Percentiles rank a stretch among this genome's conserved stretches.
phyloP scores from a whole-genome alignment of 768 basidiomycete species.

The Russula emetica region DNA sequence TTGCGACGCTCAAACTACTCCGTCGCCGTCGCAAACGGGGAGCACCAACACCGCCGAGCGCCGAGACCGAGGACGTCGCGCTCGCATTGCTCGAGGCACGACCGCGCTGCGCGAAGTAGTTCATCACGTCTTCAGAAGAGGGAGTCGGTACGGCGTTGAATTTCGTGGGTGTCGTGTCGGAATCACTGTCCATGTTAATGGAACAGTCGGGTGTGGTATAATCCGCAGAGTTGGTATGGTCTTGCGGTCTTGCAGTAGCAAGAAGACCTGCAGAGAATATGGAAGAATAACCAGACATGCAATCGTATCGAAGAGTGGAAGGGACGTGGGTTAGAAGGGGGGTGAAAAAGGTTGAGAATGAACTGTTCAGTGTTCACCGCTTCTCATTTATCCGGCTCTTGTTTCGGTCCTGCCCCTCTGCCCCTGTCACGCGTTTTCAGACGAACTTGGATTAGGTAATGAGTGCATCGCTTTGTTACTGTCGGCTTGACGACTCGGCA shows the following conservation, averaged over 20 bases:
- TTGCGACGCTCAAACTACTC: conserved; percentile 54
- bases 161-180: conserved; percentile 39
- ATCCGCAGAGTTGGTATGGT: conserved; percentile 25
- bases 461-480: not conserved
- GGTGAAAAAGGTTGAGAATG: not conserved
- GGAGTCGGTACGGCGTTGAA: conserved; percentile 24
- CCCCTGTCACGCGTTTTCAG: not conserved
- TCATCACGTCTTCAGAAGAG: conserved; percentile 31
- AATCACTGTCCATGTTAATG: conserved; percentile 36
- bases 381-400: conserved; percentile 12
- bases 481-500: not conserved
- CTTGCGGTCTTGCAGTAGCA: conserved; percentile 39
- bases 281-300: conserved; percentile 51
- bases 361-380: not conserved
- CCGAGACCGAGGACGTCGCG: conserved; percentile 27
- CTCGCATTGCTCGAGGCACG: conserved; percentile 29
- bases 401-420: not conserved
- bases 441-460: not conserved
- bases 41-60: not conserved
- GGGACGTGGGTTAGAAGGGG: not conserved
- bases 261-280: conserved; percentile 71
- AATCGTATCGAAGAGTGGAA: conserved; percentile 2
- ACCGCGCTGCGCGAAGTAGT: conserved; percentile 34
- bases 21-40: conserved; percentile 56
- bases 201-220: conserved; percentile 29